Percentiles rank a stretch among this genome's conserved stretches.
Evolutionary conservation across 2,329 filamentous ascomycete genomes (phyloP).

Genomic region (Zasmidium cellare): DNA sequence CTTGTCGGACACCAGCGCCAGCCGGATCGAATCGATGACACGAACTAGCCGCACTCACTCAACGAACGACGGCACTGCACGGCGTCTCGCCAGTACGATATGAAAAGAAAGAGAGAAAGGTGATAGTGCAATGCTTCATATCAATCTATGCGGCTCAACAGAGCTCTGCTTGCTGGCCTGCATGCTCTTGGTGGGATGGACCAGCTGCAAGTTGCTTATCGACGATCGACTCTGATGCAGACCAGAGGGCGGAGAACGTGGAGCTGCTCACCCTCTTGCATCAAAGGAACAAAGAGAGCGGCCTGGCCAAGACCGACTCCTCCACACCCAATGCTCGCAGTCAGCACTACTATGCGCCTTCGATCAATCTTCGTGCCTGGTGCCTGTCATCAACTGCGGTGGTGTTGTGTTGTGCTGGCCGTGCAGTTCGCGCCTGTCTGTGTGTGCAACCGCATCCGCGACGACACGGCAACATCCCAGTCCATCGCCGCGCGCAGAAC

Average conservation of each 20-base stretch:
- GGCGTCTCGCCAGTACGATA: not conserved
- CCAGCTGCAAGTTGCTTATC: not conserved
- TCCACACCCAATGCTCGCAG: not conserved
- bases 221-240: not conserved
- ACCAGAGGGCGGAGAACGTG: not conserved
- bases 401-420: not conserved
- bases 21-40: not conserved
- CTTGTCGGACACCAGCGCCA: not conserved
- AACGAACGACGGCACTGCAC: not conserved
- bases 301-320: not conserved
- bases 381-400: not conserved
- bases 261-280: not conserved
- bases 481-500: not conserved
- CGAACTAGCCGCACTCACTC: not conserved
- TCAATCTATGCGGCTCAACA: not conserved
- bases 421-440: not conserved
- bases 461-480: slow-evolving; percentile 1
- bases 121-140: not conserved
- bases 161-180: not conserved
- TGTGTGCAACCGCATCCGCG: not conserved
- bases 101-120: not conserved
- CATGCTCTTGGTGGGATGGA: not conserved
- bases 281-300: not conserved
- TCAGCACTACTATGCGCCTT: not conserved
- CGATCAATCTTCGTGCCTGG: not conserved